Percentiles rank a stretch among this genome's conserved stretches.
Evolutionary conservation across 139 green algal genomes (phyloP).

Genomic region (Pseudopediastrum boryanum): DNA sequence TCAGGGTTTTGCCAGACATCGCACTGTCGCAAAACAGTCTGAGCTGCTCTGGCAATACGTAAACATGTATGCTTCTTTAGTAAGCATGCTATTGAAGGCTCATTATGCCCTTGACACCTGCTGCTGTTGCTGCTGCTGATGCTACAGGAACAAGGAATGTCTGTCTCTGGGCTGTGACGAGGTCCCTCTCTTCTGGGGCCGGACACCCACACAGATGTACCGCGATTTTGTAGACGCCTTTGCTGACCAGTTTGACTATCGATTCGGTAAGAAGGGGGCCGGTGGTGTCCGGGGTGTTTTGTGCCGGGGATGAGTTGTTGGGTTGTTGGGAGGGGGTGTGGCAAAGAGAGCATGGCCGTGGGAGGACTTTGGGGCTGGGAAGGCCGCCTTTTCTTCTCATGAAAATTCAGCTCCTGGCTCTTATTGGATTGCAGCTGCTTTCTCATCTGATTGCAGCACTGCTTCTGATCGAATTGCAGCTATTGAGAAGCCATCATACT

Average conservation of each 20-base stretch:
- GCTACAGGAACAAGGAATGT: slow-evolving; percentile 88
- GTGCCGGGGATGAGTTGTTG: too few species aligned
- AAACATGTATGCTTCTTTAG: neutral
- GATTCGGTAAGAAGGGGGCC: slow-evolving; percentile 52
- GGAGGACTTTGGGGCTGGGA: too few species aligned
- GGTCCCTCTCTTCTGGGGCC: slow-evolving; percentile 79
- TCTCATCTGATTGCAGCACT: too few species aligned
- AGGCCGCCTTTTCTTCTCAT: too few species aligned
- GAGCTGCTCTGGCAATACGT: neutral
- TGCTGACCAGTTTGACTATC: slow-evolving; percentile 58
- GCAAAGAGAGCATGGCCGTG: too few species aligned
- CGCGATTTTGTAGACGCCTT: slow-evolving; percentile 95
- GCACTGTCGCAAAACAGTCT: neutral
- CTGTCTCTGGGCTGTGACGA: slow-evolving; percentile 92
- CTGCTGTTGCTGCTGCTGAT: neutral
- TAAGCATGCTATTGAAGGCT: neutral
- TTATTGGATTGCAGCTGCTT: too few species aligned
- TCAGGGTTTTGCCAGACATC: too few species aligned
- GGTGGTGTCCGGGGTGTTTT: neutral
- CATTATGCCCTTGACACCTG: neutral
- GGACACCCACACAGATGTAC: slow-evolving; percentile 93
- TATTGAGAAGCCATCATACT: too few species aligned
- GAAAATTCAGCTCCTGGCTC: too few species aligned
- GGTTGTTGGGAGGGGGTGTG: too few species aligned
- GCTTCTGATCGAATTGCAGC: too few species aligned